Evolutionary conservation across 139 green algal species (phyloP).

Genomic region (Tetradesmus lagerheimii): DNA sequence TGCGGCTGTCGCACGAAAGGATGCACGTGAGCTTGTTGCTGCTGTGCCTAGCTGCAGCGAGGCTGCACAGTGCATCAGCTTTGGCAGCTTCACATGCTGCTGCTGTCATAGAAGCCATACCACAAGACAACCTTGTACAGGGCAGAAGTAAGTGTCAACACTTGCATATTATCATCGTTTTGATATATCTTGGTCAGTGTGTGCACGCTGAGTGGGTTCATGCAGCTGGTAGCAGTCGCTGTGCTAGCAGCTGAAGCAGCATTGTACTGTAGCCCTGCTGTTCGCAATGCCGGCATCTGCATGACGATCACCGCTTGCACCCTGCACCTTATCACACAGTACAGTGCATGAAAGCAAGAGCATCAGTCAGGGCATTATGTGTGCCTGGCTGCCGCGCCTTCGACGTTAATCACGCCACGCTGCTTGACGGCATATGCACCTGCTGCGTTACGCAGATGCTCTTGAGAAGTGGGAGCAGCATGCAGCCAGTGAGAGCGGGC

Average conservation of each 20-base stretch:
- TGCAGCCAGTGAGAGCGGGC: slow-evolving; percentile 9
- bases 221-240: neutral
- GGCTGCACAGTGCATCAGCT: neutral
- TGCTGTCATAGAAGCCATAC: slow-evolving; percentile 17
- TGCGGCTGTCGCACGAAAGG: too few relatives aligned
- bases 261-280: too few relatives aligned
- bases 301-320: too few relatives aligned
- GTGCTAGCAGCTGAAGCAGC: neutral
- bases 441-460: neutral
- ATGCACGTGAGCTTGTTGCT: neutral
- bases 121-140: slow-evolving; percentile 2
- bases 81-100: neutral
- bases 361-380: too few relatives aligned
- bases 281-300: too few relatives aligned
- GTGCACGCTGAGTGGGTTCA: neutral
- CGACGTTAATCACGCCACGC: too few relatives aligned
- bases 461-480: slow-evolving; percentile 21
- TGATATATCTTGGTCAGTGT: neutral
- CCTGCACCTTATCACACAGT: too few relatives aligned
- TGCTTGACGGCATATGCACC: neutral
- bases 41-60: neutral
- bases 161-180: neutral
- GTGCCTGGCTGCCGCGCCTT: too few relatives aligned
- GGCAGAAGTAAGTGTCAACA: slow-evolving; percentile 10
- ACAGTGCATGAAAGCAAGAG: too few relatives aligned